A percentile compares a stretch with the other conserved stretches of the same genome.
These are phyloP conservation scores for Sporobolus alterniflorus DNA, from an alignment of 202 grass and related monocot species.

Conservation along the genomic window DNA sequence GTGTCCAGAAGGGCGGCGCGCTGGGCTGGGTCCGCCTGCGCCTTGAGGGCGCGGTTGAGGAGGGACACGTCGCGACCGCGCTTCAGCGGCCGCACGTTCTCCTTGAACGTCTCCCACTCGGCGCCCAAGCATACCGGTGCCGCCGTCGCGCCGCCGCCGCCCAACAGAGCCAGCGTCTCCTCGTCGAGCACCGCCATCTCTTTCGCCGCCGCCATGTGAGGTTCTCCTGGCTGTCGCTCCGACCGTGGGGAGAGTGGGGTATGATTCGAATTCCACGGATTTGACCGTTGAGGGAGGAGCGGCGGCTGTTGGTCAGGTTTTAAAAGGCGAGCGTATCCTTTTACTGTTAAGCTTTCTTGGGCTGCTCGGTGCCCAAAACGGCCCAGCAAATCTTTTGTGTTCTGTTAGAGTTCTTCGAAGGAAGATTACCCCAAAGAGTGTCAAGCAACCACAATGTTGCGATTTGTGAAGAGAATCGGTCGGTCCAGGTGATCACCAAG, in stretches of 20 bases:
- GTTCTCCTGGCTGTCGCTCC: not conserved
- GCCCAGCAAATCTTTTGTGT: not conserved
- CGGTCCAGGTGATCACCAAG: not conserved
- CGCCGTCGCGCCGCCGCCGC: constrained; percentile 17
- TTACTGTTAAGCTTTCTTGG: not conserved
- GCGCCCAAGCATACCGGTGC: constrained; percentile 43
- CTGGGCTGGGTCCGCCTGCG: constrained; percentile 55
- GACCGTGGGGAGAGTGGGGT: constrained; percentile 6
- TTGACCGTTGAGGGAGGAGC: constrained; percentile 39
- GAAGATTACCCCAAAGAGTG: not conserved
- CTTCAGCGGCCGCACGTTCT: constrained; percentile 97
- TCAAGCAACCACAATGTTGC: not conserved
- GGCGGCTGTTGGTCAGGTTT: constrained; percentile 31
- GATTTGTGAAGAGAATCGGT: not conserved
- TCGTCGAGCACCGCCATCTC: constrained; percentile 40
- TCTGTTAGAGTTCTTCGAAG: not conserved
- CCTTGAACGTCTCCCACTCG: constrained; percentile 91
- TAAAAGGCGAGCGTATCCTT: not conserved
- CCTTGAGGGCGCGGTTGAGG: constrained; percentile 82
- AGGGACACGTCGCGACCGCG: constrained; percentile 83
- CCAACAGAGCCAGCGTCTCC: constrained; percentile 47
- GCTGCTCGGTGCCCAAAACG: not conserved
- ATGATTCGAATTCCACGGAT: constrained; percentile 47
- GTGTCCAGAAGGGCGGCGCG: constrained; percentile 63
- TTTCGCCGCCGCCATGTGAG: constrained; percentile 36